Base-by-base conservation (phyloP, 345 rosid genomes). In the Eucalyptus dawsonii region DNA sequence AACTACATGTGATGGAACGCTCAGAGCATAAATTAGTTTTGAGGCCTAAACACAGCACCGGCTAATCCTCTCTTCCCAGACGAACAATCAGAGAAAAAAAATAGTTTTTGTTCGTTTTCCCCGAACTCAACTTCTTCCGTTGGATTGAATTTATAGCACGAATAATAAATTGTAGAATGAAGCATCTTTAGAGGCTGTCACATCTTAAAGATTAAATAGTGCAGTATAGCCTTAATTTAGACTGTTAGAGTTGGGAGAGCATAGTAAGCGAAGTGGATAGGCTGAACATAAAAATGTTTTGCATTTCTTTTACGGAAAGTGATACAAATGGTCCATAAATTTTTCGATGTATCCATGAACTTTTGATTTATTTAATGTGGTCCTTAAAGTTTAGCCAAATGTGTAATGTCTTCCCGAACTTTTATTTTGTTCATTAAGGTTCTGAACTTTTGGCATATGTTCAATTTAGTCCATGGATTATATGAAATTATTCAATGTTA, bases 311-410 rank as follows among this genome's bases (percentile, higher is more conserved):
- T 53, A 53, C 0, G 4, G 60, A 9, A 54, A 21, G 27, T 19
- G 11, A 54, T 54, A 54, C 3, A 4, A 54, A 54, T 1, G 6
- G n/a, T 44, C 47, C 47, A 44, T 44, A 1, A 44, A 9, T 3
- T 56, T 9, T 22, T 13, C 2, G 4, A 56, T 9, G 3, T 9
- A 1, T 56, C 1, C 3, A 1, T 56, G 0, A 9, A 56, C 2
- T 9, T 9, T 56, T 56, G 9, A 56, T 0, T 56, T 22, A 1
- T 56, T 56, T 10, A 22, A 56, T 24, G 0, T 56, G 1, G 0
- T 56, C 5, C 0, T 4, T 56, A 10, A 22, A 22, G 1, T 56
- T 56, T 56, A 56, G 2, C 22, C 2, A 3, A 17, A 53, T 7
- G 22, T 53, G 56, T 12, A 56, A 56, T 47, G 11, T 2, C 13